Conservation (phyloP, 2,329 filamentous ascomycete species). For the Apiospora kogelbergensis region DNA sequence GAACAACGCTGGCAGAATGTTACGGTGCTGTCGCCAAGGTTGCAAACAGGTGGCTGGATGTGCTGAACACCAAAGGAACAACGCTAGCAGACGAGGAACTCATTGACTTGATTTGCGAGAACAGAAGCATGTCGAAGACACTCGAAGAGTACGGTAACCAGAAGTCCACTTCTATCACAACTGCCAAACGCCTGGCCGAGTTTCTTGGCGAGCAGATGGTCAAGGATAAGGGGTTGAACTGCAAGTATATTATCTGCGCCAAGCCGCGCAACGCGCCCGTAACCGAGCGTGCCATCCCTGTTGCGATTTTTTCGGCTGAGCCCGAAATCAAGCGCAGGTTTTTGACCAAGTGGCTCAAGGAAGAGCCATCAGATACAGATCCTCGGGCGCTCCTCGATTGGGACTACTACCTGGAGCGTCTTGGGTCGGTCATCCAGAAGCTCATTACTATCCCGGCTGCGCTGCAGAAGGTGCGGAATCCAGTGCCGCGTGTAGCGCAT, state of each 20-base stretch:
- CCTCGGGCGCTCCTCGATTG: conserved; percentile 89
- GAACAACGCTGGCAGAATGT: conserved; percentile 80
- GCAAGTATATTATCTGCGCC: conserved; percentile 98
- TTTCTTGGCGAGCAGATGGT: conserved; percentile 98
- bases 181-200: conserved; percentile 88
- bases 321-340: conserved; percentile 84
- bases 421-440: conserved; percentile 97
- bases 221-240: conserved; percentile 98
- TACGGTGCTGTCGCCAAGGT: conserved; percentile 92
- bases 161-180: conserved; percentile 99
- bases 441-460: conserved; percentile 98
- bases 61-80: conserved; percentile 82
- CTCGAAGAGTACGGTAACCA: conserved; percentile 93
- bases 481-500: conserved; percentile 88
- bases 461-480: conserved; percentile 91
- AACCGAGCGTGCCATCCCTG: conserved; percentile 89
- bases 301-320: conserved; percentile 96
- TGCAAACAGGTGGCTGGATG: conserved; percentile 94
- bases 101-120: conserved; percentile 99
- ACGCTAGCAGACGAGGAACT: conserved; percentile 95
- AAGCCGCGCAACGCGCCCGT: conserved; percentile 85
- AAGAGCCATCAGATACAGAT: conserved; percentile 89
- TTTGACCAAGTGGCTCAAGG: conserved; percentile 91
- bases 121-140: conserved; percentile 96
- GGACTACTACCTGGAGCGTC: conserved; percentile 94